Base-by-base conservation (phyloP, 257 asterid genomes). In the Leonotis leonurus region DNA sequence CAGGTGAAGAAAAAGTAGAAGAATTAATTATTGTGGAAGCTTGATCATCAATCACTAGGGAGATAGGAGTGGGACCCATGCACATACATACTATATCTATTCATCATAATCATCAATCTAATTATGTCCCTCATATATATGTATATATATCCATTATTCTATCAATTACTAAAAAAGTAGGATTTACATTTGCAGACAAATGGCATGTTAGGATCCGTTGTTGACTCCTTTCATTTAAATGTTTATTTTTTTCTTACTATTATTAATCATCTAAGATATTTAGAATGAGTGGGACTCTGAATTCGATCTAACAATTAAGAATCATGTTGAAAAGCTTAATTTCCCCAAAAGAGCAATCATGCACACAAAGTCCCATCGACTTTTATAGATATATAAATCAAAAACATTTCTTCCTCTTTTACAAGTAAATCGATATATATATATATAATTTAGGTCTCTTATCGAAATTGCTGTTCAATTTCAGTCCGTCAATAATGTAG, bases 311-410 rank as follows among this genome's bases (percentile, higher is more conserved):
- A 37, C 27, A 13, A 0, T 27, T 10, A 22, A 22, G 32, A 14
- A 41, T 41, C 32, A 24, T n/a, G 40, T 32, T 20, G 40, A 27
- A 40, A 8, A 41, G 3, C 13, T n/a, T n/a, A n/a, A n/a, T 30
- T 11, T 40, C 55, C 30, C 8, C 17, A 30, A 37, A 39, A n/a
- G 56, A 36, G 9, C 50, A 51, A 62, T 51, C 60, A 51, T 13
- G n/a, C n/a, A n/a, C n/a, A n/a, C n/a, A n/a, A 60, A 52, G 59
- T 61, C 69, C 68, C 49, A 52, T 61, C 74, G 36, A 11, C 3
- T 10, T 35, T 2, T 2, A 18, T 30, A 12, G 20, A 4, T 44
- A 45, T 11, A 1, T 22, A 35, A 35, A 52, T 17, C n/a, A n/a
- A n/a, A n/a, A n/a, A n/a, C n/a, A 16, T 36, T 40, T 10, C 5